Evolutionary conservation across 108 stramenopile species (phyloP), one percentile per base, ranked within the genome.

Genomic region (Nitzschia sp.): DNA sequence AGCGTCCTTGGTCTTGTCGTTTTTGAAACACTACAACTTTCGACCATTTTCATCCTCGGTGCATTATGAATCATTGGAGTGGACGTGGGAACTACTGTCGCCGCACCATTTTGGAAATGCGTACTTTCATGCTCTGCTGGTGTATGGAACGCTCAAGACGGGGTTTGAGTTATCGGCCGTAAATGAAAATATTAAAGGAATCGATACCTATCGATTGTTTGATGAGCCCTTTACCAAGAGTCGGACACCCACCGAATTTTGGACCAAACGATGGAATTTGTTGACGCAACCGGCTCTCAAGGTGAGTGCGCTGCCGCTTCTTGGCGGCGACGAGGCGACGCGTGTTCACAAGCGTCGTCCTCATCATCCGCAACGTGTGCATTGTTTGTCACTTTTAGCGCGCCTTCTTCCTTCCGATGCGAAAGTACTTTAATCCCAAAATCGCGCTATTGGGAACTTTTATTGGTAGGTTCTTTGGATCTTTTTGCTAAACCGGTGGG

Each of bases 211-310:
- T 1, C 25, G 19, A 19, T 21, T 76, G 1, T 78, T 83, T 45
- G 65, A 64, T 54, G 65, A 65, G 34, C 82, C 82, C 17, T 57
- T 83, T 35, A 56, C 71, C 23, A 77, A 66, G 31, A 78, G 77
- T 35, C 59, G 48, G 29, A 62, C 76, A 4, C 57, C 72, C 15
- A 74, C 76, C 9, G 79, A 84, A 2, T 84, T 80, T 33, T 84
- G 83, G 83, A 59, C 70, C 0, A 46, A 76, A 48, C 69, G 73
- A 45, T 84, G 83, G 83, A 84, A 84, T 54, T 27, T 65, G 25
- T 30, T 72, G 23, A 70, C 73, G 0, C 81, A 80, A 21, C n/a
- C 29, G 8, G 13, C 58, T 36, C 64, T 85, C n/a, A 85, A 84
- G 58, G 75, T 75, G 55, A 36, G 66, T 54, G 6, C 3, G 6